These are phyloP conservation scores for Fusarium sp. DNA, from an alignment of 2,329 filamentous ascomycete genomes.

Conservation along the genomic window DNA sequence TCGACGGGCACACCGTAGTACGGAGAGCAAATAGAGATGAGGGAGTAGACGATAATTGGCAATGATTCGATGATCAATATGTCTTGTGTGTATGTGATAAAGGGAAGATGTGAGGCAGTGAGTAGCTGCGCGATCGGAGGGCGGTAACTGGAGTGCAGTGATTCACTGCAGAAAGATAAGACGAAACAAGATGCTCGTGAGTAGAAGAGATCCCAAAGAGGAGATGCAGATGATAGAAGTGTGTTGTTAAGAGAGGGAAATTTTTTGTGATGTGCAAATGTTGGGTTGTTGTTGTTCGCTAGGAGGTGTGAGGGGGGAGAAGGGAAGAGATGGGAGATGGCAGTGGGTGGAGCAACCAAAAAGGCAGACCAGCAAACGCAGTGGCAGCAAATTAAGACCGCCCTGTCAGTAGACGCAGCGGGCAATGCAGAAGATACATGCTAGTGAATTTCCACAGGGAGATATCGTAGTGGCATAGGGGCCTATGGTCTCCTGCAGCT, in stretches of 20 bases:
- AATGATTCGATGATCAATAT: conserved; percentile 1
- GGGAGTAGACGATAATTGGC: not conserved
- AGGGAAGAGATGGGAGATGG: not conserved
- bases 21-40: not conserved
- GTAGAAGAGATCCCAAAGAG: not conserved
- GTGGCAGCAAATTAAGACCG: not conserved
- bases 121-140: not conserved
- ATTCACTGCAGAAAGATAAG: not conserved
- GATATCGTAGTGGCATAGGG: conserved; percentile 3
- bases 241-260: not conserved
- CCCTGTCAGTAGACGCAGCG: not conserved
- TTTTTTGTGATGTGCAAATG: not conserved
- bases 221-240: not conserved
- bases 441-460: conserved; percentile 1
- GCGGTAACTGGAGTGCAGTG: not conserved
- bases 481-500: not conserved
- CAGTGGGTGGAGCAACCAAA: conserved; percentile 7
- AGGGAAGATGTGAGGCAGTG: not conserved
- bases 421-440: not conserved
- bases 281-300: not conserved
- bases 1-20: not conserved
- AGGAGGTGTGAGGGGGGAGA: not conserved
- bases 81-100: conserved; percentile 4
- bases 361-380: conserved; percentile 17
- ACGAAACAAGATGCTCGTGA: conserved; percentile 2